These are phyloP conservation scores for Capronia americana DNA, from an alignment of 2,329 filamentous ascomycete genomes.

Conservation along the genomic window DNA sequence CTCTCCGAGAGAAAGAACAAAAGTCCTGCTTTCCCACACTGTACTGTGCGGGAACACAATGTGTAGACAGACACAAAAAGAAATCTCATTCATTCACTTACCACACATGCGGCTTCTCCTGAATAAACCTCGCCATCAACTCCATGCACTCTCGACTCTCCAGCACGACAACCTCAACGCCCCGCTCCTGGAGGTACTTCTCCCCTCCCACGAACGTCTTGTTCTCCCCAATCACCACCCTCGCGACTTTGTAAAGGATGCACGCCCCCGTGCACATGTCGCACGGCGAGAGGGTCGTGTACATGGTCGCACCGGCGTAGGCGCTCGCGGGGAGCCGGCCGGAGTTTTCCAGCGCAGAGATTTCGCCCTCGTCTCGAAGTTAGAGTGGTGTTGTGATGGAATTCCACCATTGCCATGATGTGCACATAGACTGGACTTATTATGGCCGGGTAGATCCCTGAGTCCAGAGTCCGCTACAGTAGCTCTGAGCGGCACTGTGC, in stretches of 20 bases:
- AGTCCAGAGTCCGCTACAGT: too few species aligned
- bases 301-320: conserved; percentile 79
- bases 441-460: too few species aligned
- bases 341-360: conserved; percentile 75
- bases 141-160: conserved; percentile 69
- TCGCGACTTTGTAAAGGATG: conserved; percentile 74
- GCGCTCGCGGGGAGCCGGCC: conserved; percentile 72
- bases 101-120: conserved; percentile 75
- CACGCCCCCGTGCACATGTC: conserved; percentile 84
- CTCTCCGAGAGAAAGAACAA: neutral
- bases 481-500: too few species aligned
- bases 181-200: conserved; percentile 69
- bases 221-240: conserved; percentile 80
- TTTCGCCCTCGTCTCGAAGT: conserved; percentile 66
- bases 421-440: neutral
- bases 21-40: neutral
- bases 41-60: neutral
- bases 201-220: conserved; percentile 76
- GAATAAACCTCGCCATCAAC: conserved; percentile 75
- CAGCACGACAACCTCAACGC: conserved; percentile 75
- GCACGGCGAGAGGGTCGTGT: conserved; percentile 79
- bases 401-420: neutral
- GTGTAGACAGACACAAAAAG: neutral
- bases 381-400: neutral
- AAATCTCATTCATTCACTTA: conserved; percentile 48